Conservation (phyloP, 2,329 filamentous ascomycete species). For the Graphilbum sp. region DNA sequence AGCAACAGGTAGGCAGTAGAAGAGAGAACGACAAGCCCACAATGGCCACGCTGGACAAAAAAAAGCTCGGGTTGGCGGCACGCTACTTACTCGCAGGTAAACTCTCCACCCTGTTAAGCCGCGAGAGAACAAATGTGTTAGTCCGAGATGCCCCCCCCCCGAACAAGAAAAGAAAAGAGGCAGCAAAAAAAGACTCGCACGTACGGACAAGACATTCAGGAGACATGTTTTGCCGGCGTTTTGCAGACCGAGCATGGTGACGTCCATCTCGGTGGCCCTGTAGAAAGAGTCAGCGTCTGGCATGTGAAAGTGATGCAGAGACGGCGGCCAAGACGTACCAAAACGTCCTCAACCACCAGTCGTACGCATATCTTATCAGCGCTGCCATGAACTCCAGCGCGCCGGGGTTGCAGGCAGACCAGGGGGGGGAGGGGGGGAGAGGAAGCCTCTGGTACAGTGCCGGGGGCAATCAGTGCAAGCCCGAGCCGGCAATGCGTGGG, state of each 20-base stretch:
- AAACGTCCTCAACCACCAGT: conserved; percentile 95
- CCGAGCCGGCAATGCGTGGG: too few species aligned
- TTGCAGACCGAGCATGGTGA: conserved; percentile 96
- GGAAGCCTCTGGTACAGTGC: too few species aligned
- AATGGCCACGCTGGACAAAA: too few species aligned
- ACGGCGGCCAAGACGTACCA: conserved; percentile 41
- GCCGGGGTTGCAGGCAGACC: conserved; percentile 1
- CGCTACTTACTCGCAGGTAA: conserved; percentile 80
- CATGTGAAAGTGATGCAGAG: background rate
- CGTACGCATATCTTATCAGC: conserved; percentile 87
- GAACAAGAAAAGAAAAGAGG: background rate
- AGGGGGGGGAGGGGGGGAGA: background rate
- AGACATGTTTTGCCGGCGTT: conserved; percentile 97
- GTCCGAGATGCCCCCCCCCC: background rate
- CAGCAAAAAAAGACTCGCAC: conserved; percentile 17
- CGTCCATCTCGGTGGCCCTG: conserved; percentile 98
- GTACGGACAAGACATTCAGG: conserved; percentile 84
- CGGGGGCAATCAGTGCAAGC: too few species aligned
- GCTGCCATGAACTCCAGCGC: conserved; percentile 54
- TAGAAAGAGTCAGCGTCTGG: background rate
- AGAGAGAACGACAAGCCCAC: too few species aligned
- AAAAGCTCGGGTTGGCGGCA: too few species aligned
- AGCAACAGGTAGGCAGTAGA: too few species aligned
- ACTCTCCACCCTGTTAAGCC: conserved; percentile 71
- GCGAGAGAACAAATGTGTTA: background rate